Evolutionary conservation across 208 protist species (phyloP), one percentile per base, ranked within the genome.

Genomic region (Naegleria fowleri): DNA sequence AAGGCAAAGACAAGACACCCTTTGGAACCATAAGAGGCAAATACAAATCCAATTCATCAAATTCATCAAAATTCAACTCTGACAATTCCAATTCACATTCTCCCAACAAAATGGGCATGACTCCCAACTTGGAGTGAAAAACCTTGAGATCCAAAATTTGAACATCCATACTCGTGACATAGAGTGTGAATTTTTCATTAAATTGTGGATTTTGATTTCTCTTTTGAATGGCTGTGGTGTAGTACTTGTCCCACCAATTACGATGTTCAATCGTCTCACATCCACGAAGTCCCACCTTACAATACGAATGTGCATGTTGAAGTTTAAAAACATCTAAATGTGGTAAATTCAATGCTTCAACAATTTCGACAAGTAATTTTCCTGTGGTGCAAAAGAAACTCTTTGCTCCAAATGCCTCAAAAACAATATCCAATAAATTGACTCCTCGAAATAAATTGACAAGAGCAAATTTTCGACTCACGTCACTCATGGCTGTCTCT

Each of bases 391-490:
- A 58, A 38, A 88, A 88, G 19, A 33, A 88, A n/a, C 22, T 25
- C 0, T 88, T 51, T 4, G 41, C 41, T 15, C 85, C 85, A 58
- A 88, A 88, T 19, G 85, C 85, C 16, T 38, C 85, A 48, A 88
- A 58, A 0, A 88, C 13, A 13, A 88, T 39, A 58, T 51, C 39
- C 40, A 88, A 58, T 36, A 88, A 11, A 58, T 88, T 88, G 0
- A 88, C 85, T 58, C 43, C 43, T n/a, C 33, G 51, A 38, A 88
- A 88, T 36, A 88, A 39, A 39, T 88, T 88, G 33, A 88, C 29
- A 38, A 58, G 19, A 33, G 33, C 36, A 22, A 22, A 38, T 22
- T 58, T 51, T 7, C 13, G 5, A 36, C 83, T n/a, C 3, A 58
- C 33, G 7, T 58, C 15, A 15, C 55, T 58, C 4, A 88, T n/a